Conservation (phyloP, 192 early-diverging fungal species). For the Podila minutissima region DNA sequence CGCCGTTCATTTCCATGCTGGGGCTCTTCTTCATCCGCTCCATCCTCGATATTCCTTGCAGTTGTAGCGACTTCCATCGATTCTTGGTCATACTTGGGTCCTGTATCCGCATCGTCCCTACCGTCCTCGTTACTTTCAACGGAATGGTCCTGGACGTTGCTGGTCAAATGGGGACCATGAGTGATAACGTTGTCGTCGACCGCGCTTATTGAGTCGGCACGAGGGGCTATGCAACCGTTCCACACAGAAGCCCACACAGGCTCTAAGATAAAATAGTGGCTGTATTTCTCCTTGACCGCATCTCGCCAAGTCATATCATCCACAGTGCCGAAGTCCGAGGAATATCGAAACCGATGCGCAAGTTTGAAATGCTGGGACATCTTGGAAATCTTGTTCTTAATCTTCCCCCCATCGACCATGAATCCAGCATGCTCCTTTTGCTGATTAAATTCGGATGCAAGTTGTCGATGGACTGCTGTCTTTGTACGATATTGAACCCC, state of each 20-base stretch:
- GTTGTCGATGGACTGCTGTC: conserved; percentile 7
- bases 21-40: background rate
- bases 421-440: conserved; percentile 13
- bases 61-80: too few relatives aligned
- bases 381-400: conserved; percentile 18
- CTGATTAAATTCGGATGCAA: conserved; percentile 14
- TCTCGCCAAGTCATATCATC: conserved; percentile 5
- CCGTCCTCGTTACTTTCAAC: background rate
- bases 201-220: background rate
- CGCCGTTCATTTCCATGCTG: too few relatives aligned
- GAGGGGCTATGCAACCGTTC: background rate
- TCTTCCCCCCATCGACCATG: conserved; percentile 5
- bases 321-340: background rate
- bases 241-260: conserved; percentile 11
- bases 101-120: background rate
- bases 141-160: background rate
- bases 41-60: too few relatives aligned
- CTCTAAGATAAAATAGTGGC: conserved; percentile 10
- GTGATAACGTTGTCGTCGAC: too few relatives aligned
- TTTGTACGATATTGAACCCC: background rate
- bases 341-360: conserved; percentile 7
- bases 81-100: background rate
- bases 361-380: conserved; percentile 5
- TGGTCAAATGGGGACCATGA: background rate
- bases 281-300: conserved; percentile 5